Conservation (phyloP, 148 eudicot genomes). For the Spergularia marina region DNA sequence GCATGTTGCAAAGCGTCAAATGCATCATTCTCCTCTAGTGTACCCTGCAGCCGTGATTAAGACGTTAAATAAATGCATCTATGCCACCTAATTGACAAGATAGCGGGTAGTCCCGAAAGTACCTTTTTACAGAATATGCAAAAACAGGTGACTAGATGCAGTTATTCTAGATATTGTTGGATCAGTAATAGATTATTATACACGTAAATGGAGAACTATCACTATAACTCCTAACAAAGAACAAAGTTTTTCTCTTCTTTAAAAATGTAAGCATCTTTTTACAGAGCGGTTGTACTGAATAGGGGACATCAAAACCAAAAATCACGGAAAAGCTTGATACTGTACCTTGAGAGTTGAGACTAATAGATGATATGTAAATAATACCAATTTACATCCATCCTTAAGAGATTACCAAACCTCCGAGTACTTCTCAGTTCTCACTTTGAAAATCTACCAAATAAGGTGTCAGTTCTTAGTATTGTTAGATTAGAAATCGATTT, state of each 20-base stretch:
- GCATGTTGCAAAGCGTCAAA: conserved; percentile 59
- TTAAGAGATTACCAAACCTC: too few species aligned
- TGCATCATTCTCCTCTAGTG: conserved; percentile 52
- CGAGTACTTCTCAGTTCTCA: too few species aligned
- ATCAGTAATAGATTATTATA: background rate
- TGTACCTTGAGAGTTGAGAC: too few species aligned
- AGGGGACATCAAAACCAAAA: background rate
- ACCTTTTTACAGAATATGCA: background rate
- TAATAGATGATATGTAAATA: too few species aligned
- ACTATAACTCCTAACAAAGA: background rate
- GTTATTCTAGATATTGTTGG: background rate
- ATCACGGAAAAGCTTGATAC: background rate
- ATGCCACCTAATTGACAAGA: background rate
- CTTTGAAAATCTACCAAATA: too few species aligned
- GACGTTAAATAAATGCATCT: background rate
- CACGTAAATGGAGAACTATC: background rate
- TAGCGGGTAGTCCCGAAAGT: background rate
- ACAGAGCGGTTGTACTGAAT: background rate
- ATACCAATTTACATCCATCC: too few species aligned
- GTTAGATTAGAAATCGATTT: too few species aligned
- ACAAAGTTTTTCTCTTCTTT: background rate
- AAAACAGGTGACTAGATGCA: background rate
- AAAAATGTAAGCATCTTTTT: background rate
- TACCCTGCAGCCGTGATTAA: conserved; percentile 41
- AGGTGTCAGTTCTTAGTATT: too few species aligned